Evolutionary conservation across 768 basidiomycete species (phyloP).

Genomic region (Albatrellus ellisii): DNA sequence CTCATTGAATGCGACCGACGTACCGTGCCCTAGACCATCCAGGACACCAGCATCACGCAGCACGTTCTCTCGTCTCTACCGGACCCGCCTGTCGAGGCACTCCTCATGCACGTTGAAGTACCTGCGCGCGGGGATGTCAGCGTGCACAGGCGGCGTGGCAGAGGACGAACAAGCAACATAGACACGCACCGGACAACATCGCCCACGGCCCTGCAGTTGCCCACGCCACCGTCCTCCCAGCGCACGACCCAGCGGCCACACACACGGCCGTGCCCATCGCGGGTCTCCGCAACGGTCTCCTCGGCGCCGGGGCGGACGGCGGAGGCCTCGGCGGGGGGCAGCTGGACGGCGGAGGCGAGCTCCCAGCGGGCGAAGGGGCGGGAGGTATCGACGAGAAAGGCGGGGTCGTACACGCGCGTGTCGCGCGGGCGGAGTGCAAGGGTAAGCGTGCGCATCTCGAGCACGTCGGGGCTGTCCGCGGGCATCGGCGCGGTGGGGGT

Average conservation of each 20-base stretch:
- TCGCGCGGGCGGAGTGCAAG: slow-evolving; percentile 43
- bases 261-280: slow-evolving; percentile 41
- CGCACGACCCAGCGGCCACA: slow-evolving; percentile 69
- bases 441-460: slow-evolving; percentile 56
- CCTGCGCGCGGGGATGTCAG: slow-evolving; percentile 15
- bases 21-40: too few species aligned
- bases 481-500: neutral
- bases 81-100: slow-evolving; percentile 19
- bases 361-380: slow-evolving; percentile 78
- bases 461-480: slow-evolving; percentile 19
- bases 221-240: slow-evolving; percentile 56
- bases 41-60: neutral
- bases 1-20: too few species aligned
- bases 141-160: neutral
- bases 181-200: slow-evolving; percentile 46
- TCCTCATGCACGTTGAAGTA: slow-evolving; percentile 44
- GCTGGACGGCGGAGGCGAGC: slow-evolving; percentile 39
- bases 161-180: neutral
- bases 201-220: slow-evolving; percentile 51
- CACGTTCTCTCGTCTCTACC: slow-evolving; percentile 5
- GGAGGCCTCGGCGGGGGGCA: slow-evolving; percentile 25
- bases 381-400: slow-evolving; percentile 50
- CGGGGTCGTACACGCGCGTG: slow-evolving; percentile 66
- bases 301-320: slow-evolving; percentile 35
- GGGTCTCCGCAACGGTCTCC: slow-evolving; percentile 74